Base-by-base conservation (phyloP, 2,329 filamentous ascomycete genomes). In the Sarocladium kiliense region DNA sequence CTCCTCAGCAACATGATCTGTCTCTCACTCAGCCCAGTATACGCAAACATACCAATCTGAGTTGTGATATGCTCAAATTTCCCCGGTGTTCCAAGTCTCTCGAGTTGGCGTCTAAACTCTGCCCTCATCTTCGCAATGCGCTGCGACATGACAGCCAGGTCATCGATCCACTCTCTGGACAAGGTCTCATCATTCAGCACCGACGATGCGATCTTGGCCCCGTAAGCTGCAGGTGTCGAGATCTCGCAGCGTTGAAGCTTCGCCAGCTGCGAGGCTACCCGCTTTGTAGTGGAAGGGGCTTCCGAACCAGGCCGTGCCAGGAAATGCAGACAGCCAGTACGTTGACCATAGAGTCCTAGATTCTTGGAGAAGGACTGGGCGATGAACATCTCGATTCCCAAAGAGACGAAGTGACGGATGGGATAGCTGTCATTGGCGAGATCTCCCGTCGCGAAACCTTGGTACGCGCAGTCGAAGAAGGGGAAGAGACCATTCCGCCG, bases 11-110 rank as follows among this genome's bases (percentile, higher is more conserved):
- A 16, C 16, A 16, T 30, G 3, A 74, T 67, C 37, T 73, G 66
- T 30, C 63, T 58, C 9, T 59, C 47, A 6, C 49, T 61, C 45
- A 74, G 56, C 0, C 71, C 70, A 0, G 71, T 71, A 57, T 68
- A 72, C 3, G 63, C 66, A 56, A 74, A 74, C 71, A 75, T 74
- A 6, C 72, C 72, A 53, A 70, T 70, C 65, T 74, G 65, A 2
- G 36, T 49, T 36, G 55, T 45, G 26, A 73, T 56, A 53, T 68
- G 64, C 1, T 57, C 58, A 71, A 67, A 73, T 32, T 60, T 56
- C 1, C 67, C 68, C 3, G 61, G 61, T 2, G 62, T 65, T 7
- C 54, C 55, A 12, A 61, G 55, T 19, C 57, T 57, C 32, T 61
- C 53, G 5, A 73, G 26, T 19, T 51, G 63, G 19, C 55, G 4